Conservation (phyloP, 345 rosid genomes). For the Eutrema yunnanense region DNA sequence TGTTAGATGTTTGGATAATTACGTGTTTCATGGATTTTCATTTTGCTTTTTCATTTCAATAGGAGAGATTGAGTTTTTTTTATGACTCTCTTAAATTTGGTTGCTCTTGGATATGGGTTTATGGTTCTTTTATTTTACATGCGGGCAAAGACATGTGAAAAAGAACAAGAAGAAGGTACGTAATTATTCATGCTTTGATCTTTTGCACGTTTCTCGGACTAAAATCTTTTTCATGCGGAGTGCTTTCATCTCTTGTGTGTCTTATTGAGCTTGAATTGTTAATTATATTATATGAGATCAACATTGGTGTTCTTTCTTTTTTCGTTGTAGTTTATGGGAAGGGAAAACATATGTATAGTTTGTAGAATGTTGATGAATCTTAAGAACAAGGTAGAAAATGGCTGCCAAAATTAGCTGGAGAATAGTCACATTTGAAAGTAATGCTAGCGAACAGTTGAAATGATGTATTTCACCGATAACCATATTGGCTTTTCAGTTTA, state of each 20-base stretch:
- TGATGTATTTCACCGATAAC: too few relatives aligned
- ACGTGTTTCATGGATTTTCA: too few relatives aligned
- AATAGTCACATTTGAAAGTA: neutral
- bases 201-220: neutral
- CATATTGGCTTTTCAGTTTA: neutral
- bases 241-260: neutral
- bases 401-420: neutral
- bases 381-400: neutral
- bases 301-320: neutral
- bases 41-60: too few relatives aligned
- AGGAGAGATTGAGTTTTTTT: too few relatives aligned
- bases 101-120: too few relatives aligned
- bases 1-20: too few relatives aligned
- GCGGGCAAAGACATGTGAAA: too few relatives aligned
- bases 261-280: neutral
- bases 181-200: too few relatives aligned
- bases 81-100: too few relatives aligned
- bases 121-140: too few relatives aligned
- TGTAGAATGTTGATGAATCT: neutral
- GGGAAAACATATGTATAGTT: neutral
- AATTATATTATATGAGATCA: neutral
- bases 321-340: neutral
- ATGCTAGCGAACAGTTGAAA: neutral
- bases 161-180: too few relatives aligned
- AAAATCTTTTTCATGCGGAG: neutral